A percentile compares a stretch with the other conserved stretches of the same genome.
Conservation (phyloP, 2,329 filamentous ascomycete species). For the Aureobasidium pullulans region DNA sequence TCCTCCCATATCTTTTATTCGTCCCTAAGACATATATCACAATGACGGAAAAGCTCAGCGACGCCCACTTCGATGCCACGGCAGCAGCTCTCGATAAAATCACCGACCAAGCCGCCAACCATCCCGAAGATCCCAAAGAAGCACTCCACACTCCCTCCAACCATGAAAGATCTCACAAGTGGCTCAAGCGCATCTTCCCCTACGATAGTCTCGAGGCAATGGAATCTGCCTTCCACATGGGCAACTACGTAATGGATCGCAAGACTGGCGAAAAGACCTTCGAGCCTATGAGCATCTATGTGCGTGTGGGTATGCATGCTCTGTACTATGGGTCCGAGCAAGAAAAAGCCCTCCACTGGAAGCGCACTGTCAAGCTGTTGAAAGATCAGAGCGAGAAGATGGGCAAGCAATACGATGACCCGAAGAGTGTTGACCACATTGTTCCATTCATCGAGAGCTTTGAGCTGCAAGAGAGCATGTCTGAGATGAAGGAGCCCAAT, state of each 20-base stretch:
- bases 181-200: constrained; percentile 16
- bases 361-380: constrained; percentile 28
- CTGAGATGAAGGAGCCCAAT: constrained; percentile 32
- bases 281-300: constrained; percentile 37
- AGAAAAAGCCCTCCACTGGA: constrained; percentile 31
- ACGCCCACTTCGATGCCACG: constrained; percentile 22
- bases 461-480: constrained; percentile 25
- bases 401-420: constrained; percentile 34
- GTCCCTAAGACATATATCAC: neutral
- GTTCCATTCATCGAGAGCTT: constrained; percentile 35
- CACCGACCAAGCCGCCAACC: constrained; percentile 19
- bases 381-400: constrained; percentile 33
- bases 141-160: constrained; percentile 20
- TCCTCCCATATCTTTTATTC: neutral
- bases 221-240: constrained; percentile 32
- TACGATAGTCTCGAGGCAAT: constrained; percentile 25
- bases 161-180: constrained; percentile 17
- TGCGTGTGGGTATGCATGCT: constrained; percentile 36
- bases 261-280: constrained; percentile 33
- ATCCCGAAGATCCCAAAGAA: constrained; percentile 21
- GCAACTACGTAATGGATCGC: constrained; percentile 38
- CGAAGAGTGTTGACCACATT: constrained; percentile 31
- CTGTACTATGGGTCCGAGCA: constrained; percentile 37
- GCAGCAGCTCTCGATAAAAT: constrained; percentile 20
- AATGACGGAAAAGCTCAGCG: constrained; percentile 12